phyloP scores from a whole-genome alignment of 495 filamentous ascomycete genomes.

The Penicillium samsonianum region DNA sequence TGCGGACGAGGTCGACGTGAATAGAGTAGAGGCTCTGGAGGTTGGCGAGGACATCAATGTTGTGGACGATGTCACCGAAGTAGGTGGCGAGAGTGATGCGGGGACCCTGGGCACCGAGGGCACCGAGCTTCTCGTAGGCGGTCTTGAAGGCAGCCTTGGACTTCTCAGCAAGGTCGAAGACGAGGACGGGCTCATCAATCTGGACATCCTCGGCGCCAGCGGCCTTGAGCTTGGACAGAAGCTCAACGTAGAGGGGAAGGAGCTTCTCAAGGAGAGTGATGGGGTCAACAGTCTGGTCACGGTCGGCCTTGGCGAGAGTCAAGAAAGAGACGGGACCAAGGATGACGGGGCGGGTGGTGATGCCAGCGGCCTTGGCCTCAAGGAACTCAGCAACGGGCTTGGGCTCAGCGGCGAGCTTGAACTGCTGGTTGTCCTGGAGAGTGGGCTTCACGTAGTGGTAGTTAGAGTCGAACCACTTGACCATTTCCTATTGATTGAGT shows the following conservation, averaged over 20 bases:
- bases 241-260: slow-evolving; percentile 87
- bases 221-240: slow-evolving; percentile 86
- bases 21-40: slow-evolving; percentile 73
- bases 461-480: slow-evolving; percentile 99
- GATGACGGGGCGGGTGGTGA: slow-evolving; percentile 88
- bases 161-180: slow-evolving; percentile 84
- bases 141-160: slow-evolving; percentile 97
- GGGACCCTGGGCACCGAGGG: slow-evolving; percentile 74
- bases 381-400: slow-evolving; percentile 93
- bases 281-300: slow-evolving; percentile 85
- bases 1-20: slow-evolving; percentile 93
- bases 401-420: slow-evolving; percentile 81
- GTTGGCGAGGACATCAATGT: slow-evolving; percentile 79
- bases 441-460: slow-evolving; percentile 99
- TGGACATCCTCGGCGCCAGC: slow-evolving; percentile 93
- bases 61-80: slow-evolving; percentile 99
- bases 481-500: slow-evolving; percentile 72
- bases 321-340: slow-evolving; percentile 97
- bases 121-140: slow-evolving; percentile 83
- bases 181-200: slow-evolving; percentile 96
- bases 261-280: slow-evolving; percentile 91
- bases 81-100: slow-evolving; percentile 88
- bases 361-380: slow-evolving; percentile 95
- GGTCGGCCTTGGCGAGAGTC: slow-evolving; percentile 92
- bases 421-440: slow-evolving; percentile 90